These are phyloP conservation scores for Diutina pseudorugosa DNA, from an alignment of 1,139 yeast species.

Conservation along the genomic window DNA sequence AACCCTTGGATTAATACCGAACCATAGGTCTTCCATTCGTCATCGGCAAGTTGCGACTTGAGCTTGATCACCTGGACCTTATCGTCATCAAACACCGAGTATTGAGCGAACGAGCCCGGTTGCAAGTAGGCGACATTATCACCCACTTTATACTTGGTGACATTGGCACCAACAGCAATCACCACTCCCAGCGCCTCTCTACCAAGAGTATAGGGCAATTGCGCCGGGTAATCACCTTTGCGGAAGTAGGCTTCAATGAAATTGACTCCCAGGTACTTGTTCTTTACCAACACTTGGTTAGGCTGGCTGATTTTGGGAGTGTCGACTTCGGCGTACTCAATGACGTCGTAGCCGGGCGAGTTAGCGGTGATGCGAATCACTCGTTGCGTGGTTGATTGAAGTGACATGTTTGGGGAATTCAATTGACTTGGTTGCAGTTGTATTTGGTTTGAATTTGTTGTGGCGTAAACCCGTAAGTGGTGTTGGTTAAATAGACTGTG, in stretches of 20 bases:
- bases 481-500: neutral
- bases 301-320: conserved; percentile 43
- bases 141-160: conserved; percentile 47
- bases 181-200: conserved; percentile 75
- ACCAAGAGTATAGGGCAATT: conserved; percentile 58
- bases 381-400: conserved; percentile 36
- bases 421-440: neutral
- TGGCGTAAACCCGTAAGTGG: too few relatives aligned
- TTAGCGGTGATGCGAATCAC: conserved; percentile 42
- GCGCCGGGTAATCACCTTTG: conserved; percentile 54
- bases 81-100: conserved; percentile 34
- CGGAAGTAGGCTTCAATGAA: conserved; percentile 78
- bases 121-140: conserved; percentile 56
- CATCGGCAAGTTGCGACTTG: conserved; percentile 33
- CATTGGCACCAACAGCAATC: conserved; percentile 54
- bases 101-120: conserved; percentile 55
- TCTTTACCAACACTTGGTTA: conserved; percentile 55
- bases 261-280: conserved; percentile 67
- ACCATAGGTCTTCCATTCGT: conserved; percentile 40
- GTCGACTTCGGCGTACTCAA: conserved; percentile 37
- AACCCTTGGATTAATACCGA: conserved; percentile 59
- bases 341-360: conserved; percentile 31
- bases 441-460: too few relatives aligned
- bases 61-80: conserved; percentile 31
- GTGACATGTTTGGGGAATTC: neutral